phyloP scores from a whole-genome alignment of 148 eudicot species.

The Cornus kousa region DNA sequence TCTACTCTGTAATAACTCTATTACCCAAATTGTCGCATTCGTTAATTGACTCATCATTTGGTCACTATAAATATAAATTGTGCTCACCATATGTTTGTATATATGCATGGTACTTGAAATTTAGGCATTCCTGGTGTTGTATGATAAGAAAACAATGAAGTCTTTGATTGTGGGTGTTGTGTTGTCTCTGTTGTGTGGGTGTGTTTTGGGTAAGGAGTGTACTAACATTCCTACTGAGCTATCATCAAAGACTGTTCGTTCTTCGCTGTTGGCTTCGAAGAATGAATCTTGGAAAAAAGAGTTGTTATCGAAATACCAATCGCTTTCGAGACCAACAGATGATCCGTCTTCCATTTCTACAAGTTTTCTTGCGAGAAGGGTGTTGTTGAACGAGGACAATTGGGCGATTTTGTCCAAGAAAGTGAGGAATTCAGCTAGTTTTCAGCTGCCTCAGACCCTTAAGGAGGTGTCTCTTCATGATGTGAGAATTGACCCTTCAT shows the following conservation, averaged over 20 bases:
- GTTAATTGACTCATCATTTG: too few relatives aligned
- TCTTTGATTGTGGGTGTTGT: neutral
- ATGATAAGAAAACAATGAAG: too few relatives aligned
- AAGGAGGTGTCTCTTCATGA: constrained; percentile 49
- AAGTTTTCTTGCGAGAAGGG: constrained; percentile 50
- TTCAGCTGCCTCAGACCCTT: constrained; percentile 30
- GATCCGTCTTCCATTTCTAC: constrained; percentile 45
- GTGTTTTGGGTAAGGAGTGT: constrained; percentile 45
- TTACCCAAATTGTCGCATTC: too few relatives aligned
- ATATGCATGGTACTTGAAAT: neutral
- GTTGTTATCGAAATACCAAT: constrained; percentile 39
- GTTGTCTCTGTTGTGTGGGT: constrained; percentile 26
- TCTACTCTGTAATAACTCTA: too few relatives aligned
- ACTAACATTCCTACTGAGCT: constrained; percentile 35
- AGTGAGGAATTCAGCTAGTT: constrained; percentile 35
- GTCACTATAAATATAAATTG: too few relatives aligned
- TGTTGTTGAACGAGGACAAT: constrained; percentile 43
- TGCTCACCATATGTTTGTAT: neutral
- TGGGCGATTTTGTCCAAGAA: constrained; percentile 61
- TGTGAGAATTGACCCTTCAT: constrained; percentile 59
- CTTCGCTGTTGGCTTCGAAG: constrained; percentile 35
- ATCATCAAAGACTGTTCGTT: constrained; percentile 49
- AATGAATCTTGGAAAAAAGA: constrained; percentile 56
- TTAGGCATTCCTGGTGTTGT: too few relatives aligned
- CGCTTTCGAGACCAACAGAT: constrained; percentile 48